Base-by-base conservation (phyloP, 257 asterid species). In the Fraxinus cuspidata region DNA sequence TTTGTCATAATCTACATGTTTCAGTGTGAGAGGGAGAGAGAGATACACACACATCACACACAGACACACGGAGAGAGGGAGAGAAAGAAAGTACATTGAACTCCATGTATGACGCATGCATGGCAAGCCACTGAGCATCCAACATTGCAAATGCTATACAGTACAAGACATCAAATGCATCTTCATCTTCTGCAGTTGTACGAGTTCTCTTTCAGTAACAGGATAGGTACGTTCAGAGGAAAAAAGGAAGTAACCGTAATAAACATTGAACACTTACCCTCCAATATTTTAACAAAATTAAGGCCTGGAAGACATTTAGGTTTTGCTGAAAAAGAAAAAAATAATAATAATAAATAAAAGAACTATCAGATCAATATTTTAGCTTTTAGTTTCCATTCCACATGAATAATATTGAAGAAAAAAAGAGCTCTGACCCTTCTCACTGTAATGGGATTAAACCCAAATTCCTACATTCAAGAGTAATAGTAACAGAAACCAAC, bases 111-210 rank as follows among this genome's bases (percentile, higher is more conserved):
- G 99, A 95, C 80, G 99, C 99, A 63, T 78, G 92, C 98, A 90
- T 95, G 60, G 98, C 98, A 71, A 95, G 97, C 99, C 99, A 95
- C 82, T 93, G 99, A 1, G 98, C 97, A 71, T 95, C 99, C 97
- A 95, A 73, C 97, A 95, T 85, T 0, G 92, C 91, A 74, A 95
- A 95, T 2, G 99, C 88, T 82, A 95, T 78, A 78, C 98, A 93
- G 69, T 87, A 95, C 53, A 95, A 90, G 77, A 89, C 81, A 78
- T 95, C 97, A 76, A 95, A 95, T 28, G 98, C 99, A 29, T 89
- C 88, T 65, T 91, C 92, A 49, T 94, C 85, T 73, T 91, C 98
- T 94, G 92, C 94, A 89, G 60, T 72, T 71, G 66, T 25, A 53
- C 1, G 44, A 77, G 40, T 51, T 79, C 28, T 51, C 58, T 79